These are phyloP conservation scores for Westerdykella aurantiaca DNA, from an alignment of 2,329 filamentous ascomycete genomes.

Conservation along the genomic window DNA sequence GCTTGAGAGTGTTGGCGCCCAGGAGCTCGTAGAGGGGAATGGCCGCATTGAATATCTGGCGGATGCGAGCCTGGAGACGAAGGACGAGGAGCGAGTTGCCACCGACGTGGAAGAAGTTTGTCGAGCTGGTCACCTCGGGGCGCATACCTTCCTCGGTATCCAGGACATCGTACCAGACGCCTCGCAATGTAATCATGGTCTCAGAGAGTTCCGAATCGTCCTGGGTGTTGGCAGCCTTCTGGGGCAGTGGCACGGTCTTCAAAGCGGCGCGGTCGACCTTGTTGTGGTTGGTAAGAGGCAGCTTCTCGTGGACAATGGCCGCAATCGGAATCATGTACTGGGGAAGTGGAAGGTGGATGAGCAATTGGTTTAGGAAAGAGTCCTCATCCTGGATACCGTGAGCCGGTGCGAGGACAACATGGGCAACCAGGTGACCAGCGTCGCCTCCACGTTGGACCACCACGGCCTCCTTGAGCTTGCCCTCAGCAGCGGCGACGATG, in stretches of 20 bases:
- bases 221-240: neutral
- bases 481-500: constrained; percentile 22
- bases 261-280: constrained; percentile 15
- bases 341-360: constrained; percentile 27
- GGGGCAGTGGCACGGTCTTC: constrained; percentile 10
- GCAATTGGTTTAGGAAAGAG: constrained; percentile 10
- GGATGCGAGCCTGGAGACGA: constrained; percentile 35
- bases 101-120: constrained; percentile 42
- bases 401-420: constrained; percentile 26
- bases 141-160: neutral
- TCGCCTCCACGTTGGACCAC: constrained; percentile 19
- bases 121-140: constrained; percentile 3
- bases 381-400: constrained; percentile 1
- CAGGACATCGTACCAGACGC: constrained; percentile 11
- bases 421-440: constrained; percentile 28
- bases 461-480: constrained; percentile 20
- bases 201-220: neutral
- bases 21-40: constrained; percentile 38
- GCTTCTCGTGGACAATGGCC: constrained; percentile 1
- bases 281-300: constrained; percentile 8
- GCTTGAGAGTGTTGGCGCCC: constrained; percentile 32
- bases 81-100: constrained; percentile 42
- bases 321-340: constrained; percentile 21
- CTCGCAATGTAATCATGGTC: neutral
- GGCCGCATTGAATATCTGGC: constrained; percentile 23